phyloP scores from a whole-genome alignment of 306 rosid genomes.

The Trichosanthes cucumerina region DNA sequence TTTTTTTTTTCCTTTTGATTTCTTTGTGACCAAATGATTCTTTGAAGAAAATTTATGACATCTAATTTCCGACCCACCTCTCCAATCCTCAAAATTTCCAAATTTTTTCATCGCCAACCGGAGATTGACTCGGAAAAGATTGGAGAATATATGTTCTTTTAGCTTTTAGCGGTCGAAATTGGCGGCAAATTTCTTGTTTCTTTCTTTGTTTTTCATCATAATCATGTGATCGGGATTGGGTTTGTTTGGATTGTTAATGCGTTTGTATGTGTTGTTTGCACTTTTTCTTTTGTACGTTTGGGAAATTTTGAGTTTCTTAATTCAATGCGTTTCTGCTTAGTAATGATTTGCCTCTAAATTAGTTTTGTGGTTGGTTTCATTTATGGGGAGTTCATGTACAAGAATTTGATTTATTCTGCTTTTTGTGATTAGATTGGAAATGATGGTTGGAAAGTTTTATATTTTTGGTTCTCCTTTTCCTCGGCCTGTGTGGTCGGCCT shows the following conservation, averaged over 20 bases:
- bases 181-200: neutral
- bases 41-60: neutral
- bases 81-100: neutral
- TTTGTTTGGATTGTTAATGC: neutral
- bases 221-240: neutral
- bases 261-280: neutral
- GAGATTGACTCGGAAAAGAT: neutral
- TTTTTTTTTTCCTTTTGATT: neutral
- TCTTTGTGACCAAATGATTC: neutral
- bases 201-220: neutral
- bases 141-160: slow-evolving; percentile 1
- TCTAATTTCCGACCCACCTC: neutral
- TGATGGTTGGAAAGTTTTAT: neutral
- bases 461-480: neutral
- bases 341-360: neutral
- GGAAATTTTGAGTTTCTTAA: neutral
- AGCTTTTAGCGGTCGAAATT: neutral
- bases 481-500: too few relatives aligned
- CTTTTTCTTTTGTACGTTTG: neutral
- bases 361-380: neutral
- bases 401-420: neutral
- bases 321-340: neutral
- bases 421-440: neutral
- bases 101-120: neutral
- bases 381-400: neutral